Evolutionary conservation across 306 rosid genomes (phyloP).

Genomic region (Pueraria montana): DNA sequence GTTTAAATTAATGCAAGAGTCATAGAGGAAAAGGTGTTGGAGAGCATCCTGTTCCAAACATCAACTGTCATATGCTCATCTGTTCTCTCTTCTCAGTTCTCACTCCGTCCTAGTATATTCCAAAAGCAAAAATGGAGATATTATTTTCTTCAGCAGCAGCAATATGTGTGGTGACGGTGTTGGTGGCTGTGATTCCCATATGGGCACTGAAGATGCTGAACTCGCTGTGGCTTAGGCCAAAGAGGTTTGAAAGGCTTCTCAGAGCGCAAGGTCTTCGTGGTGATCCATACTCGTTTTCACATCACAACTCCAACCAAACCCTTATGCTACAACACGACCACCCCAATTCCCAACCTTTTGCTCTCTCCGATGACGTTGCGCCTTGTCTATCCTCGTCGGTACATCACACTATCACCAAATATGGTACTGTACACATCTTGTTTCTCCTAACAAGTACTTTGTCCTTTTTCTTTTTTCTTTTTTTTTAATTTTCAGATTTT

Average conservation of each 20-base stretch:
- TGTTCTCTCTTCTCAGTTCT: too few species aligned
- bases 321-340: neutral
- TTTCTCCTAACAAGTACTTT: too few species aligned
- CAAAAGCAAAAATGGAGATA: neutral
- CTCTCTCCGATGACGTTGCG: constrained; percentile 45
- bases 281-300: constrained; percentile 48
- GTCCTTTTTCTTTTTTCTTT: too few species aligned
- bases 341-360: constrained; percentile 50
- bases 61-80: too few species aligned
- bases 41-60: too few species aligned
- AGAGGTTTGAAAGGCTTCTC: constrained; percentile 50
- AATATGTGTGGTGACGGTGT: neutral
- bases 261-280: constrained; percentile 57
- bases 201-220: constrained; percentile 52
- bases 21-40: too few species aligned
- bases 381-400: constrained; percentile 30
- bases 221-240: constrained; percentile 63
- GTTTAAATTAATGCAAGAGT: too few species aligned
- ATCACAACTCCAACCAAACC: neutral
- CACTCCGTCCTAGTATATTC: too few species aligned
- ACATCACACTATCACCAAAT: constrained; percentile 21
- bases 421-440: constrained; percentile 44
- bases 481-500: too few species aligned
- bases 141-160: neutral
- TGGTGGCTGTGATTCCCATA: neutral